Evolutionary conservation across 306 rosid species (phyloP).

Genomic region (Vicia faba): DNA sequence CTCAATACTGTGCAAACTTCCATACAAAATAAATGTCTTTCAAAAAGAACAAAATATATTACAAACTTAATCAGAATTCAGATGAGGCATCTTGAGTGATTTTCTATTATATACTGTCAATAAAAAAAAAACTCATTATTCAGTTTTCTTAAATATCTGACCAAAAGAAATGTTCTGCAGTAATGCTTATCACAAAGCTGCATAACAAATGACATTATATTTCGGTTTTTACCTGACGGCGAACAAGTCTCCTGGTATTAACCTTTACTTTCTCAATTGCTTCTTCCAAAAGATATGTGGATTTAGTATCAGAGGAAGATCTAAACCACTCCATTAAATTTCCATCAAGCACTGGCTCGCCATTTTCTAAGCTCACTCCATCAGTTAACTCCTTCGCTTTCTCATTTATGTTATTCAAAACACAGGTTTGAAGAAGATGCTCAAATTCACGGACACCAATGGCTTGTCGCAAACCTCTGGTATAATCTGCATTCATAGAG

Average conservation of each 20-base stretch:
- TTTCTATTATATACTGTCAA: too few relatives aligned
- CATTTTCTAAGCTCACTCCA: constrained; percentile 39
- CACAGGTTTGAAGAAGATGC: constrained; percentile 47
- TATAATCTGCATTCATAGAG: constrained; percentile 63
- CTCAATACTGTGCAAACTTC: too few relatives aligned
- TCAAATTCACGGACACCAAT: constrained; percentile 92
- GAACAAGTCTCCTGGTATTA: constrained; percentile 82
- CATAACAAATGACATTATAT: too few relatives aligned
- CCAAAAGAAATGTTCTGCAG: too few relatives aligned
- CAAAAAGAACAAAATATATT: too few relatives aligned
- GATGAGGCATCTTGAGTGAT: too few relatives aligned
- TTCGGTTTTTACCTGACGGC: constrained; percentile 75
- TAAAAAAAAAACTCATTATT: too few relatives aligned
- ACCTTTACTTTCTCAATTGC: constrained; percentile 77
- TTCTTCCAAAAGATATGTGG: constrained; percentile 56
- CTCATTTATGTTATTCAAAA: constrained; percentile 32
- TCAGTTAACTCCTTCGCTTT: constrained; percentile 37
- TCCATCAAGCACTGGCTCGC: constrained; percentile 44
- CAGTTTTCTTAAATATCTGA: too few relatives aligned
- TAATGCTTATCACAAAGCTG: too few relatives aligned
- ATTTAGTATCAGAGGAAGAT: constrained; percentile 44
- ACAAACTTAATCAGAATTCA: too few relatives aligned
- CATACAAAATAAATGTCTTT: too few relatives aligned
- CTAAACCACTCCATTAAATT: constrained; percentile 50
- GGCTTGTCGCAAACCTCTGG: constrained; percentile 82